Percentiles rank a stretch among this genome's conserved stretches.
These are phyloP conservation scores for Pezicula neosporulosa DNA, from an alignment of 2,329 filamentous ascomycete species.

Conservation along the genomic window DNA sequence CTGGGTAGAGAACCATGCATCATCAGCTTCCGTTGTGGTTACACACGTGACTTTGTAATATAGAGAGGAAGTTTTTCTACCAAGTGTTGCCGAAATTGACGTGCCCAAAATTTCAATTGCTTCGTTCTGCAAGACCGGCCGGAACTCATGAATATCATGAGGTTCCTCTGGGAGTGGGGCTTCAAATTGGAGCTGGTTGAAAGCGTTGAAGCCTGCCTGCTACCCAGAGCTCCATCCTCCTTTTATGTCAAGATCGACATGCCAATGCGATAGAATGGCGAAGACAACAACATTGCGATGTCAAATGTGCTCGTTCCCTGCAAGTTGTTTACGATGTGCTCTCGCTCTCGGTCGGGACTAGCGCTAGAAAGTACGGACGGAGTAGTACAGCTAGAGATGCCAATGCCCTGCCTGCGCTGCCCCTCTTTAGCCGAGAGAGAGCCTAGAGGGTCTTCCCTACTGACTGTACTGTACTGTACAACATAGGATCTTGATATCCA, in stretches of 20 bases:
- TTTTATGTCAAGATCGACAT: constrained; percentile 3
- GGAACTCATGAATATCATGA: constrained; percentile 43
- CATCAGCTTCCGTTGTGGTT: neutral
- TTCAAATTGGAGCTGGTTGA: constrained; percentile 47
- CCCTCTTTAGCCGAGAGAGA: too few species aligned
- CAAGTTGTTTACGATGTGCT: neutral
- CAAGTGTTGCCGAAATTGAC: constrained; percentile 41
- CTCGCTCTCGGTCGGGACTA: too few species aligned
- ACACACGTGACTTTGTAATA: constrained; percentile 9
- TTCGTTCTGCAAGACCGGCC: constrained; percentile 34
- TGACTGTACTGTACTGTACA: too few species aligned
- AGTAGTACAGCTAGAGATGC: too few species aligned
- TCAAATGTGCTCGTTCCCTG: neutral
- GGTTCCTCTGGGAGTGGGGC: constrained; percentile 29
- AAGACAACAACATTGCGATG: neutral
- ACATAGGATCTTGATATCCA: too few species aligned
- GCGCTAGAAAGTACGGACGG: too few species aligned
- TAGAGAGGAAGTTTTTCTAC: constrained; percentile 28
- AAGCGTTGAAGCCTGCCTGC: constrained; percentile 57
- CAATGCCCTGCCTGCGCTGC: too few species aligned
- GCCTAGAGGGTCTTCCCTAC: too few species aligned
- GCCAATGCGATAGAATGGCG: neutral
- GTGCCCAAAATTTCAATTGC: constrained; percentile 33
- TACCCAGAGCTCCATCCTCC: constrained; percentile 45
- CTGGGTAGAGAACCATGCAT: neutral